These are phyloP conservation scores for Persicaria tinctoria DNA, from an alignment of 148 eudicot species.

Conservation along the genomic window DNA sequence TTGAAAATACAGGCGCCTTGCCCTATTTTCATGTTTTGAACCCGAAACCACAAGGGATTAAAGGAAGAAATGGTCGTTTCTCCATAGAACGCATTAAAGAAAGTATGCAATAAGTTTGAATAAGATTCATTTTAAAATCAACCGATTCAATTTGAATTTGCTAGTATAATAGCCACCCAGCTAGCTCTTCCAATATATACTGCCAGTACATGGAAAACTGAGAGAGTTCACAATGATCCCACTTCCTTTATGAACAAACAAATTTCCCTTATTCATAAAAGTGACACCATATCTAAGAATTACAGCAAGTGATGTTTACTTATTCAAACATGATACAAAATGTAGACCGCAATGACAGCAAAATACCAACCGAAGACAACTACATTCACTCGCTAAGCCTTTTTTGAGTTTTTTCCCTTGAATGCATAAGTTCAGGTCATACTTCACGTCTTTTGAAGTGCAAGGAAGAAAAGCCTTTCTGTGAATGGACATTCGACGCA, in stretches of 20 bases:
- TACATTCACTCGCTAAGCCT: neutral
- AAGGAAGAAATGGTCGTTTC: no score
- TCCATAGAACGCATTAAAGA: no score
- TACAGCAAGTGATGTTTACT: neutral
- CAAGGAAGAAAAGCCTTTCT: slow-evolving; percentile 4
- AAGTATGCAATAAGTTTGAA: no score
- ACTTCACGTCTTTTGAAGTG: neutral
- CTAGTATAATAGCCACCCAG: neutral
- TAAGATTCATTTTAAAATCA: no score
- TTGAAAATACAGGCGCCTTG: no score
- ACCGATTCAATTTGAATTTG: neutral
- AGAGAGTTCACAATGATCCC: neutral
- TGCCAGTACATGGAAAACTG: neutral
- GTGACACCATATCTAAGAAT: neutral
- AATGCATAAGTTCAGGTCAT: neutral
- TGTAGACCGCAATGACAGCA: neutral
- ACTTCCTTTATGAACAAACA: neutral
- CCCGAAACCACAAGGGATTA: no score
- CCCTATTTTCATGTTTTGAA: no score
- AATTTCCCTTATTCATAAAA: slow-evolving; percentile 3
- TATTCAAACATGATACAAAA: slow-evolving; percentile 8
- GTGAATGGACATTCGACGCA: neutral
- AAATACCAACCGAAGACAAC: neutral
- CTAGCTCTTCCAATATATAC: neutral
- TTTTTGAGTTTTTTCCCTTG: slow-evolving; percentile 3